Base-by-base conservation (phyloP, 2,329 filamentous ascomycete genomes). In the Trichoderma sp. region DNA sequence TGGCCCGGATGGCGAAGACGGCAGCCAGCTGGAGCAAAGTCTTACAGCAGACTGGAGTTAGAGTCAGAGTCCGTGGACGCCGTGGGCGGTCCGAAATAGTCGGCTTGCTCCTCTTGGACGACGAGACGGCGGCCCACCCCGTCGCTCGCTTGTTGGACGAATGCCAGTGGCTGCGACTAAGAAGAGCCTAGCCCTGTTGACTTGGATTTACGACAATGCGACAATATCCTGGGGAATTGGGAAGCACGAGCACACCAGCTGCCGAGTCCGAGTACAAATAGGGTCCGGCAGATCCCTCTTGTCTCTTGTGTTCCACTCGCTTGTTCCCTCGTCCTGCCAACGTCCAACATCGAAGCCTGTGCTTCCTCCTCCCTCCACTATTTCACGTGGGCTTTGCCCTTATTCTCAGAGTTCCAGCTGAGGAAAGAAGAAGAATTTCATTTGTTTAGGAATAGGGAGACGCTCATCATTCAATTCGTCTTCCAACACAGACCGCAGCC, bases 261-360 rank as follows among this genome's bases (percentile, higher is more conserved):
- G 53, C 57, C 39, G 56, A 70, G 67, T 36, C 57, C 39, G 57
- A 70, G 67, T 62, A 70, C 67, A 70, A 70, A 70, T 70, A 70
- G 67, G 56, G 57, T 39, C 67, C 57, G 67, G 67, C 67, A 62
- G 67, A 70, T 62, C 67, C 67, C 56, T 62, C 32, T 18, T 43
- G 57, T 21, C 57, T 70, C 57, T 43, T 26, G 63, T 57, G 63
- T 69, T 47, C 66, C 66, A 18, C 66, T 69, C 66, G 57, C 57
- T 51, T 53, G 66, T 39, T 26, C 32, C 43, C 30, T 62, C 43
- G 67, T 70, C 67, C 30, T 30, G 57, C 56, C 57, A 62, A 32
- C 64, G 39, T 43, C 39, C 57, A 62, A 32, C 30, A 11, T 43
- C 64, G 51, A 67, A 70, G 67, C 67, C 67, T 62, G 67, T 70